These are phyloP conservation scores for Hymenoscyphus albidus DNA, from an alignment of 2,329 filamentous ascomycete genomes.

Conservation along the genomic window DNA sequence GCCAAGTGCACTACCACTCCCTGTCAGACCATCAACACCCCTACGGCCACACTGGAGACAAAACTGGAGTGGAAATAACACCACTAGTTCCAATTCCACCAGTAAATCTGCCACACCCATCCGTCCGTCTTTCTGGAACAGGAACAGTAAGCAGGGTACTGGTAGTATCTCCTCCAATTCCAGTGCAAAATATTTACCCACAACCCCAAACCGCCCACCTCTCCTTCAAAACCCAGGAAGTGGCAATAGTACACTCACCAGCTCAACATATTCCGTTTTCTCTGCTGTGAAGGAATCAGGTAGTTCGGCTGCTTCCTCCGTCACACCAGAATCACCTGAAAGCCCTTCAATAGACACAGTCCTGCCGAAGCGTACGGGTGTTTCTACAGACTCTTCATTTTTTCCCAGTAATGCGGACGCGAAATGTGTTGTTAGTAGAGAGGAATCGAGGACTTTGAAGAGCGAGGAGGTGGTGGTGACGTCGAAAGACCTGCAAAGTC, in stretches of 20 bases:
- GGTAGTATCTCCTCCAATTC: not conserved
- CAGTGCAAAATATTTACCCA: not conserved
- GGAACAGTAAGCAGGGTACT: not conserved
- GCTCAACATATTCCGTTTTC: constrained; percentile 22
- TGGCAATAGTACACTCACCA: constrained; percentile 19
- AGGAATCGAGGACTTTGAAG: not conserved
- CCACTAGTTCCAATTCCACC: not conserved
- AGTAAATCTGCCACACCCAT: not conserved
- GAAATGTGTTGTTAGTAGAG: not conserved
- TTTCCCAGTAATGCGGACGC: not conserved
- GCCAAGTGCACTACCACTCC: constrained; percentile 14
- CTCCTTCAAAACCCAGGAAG: constrained; percentile 16
- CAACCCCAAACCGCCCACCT: constrained; percentile 4
- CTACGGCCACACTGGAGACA: not conserved
- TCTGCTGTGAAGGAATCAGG: constrained; percentile 19
- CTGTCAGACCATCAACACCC: constrained; percentile 20
- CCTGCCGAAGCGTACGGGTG: not conserved
- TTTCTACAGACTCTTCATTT: not conserved
- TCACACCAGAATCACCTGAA: not conserved
- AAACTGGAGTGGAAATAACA: not conserved
- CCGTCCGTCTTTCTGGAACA: not conserved
- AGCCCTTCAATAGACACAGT: not conserved
- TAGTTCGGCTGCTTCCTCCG: constrained; percentile 18
- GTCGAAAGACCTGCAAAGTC: not conserved
- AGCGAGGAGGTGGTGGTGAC: not conserved